Evolutionary conservation across 2,329 filamentous ascomycete genomes (phyloP).

Genomic region (Aureobasidium melanogenum): DNA sequence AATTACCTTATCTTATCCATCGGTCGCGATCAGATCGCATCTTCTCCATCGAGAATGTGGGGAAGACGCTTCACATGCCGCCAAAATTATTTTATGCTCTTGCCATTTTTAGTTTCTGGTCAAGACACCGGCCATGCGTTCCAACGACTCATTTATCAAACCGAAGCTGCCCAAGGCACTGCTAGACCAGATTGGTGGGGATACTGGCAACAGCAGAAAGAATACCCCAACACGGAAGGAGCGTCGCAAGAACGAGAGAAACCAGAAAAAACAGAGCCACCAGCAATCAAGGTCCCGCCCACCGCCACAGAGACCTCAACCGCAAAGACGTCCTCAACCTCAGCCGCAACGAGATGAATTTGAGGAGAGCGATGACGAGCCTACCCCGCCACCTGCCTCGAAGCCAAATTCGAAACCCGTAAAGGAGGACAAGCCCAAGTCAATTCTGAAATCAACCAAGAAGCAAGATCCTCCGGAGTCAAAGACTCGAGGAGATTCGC

Average conservation of each 20-base stretch:
- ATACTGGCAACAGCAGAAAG: constrained; percentile 16
- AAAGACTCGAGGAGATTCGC: neutral
- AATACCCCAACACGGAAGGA: constrained; percentile 23
- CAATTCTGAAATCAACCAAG: constrained; percentile 26
- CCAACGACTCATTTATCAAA: constrained; percentile 19
- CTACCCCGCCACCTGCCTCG: constrained; percentile 17
- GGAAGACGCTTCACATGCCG: constrained; percentile 1
- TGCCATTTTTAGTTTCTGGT: neutral
- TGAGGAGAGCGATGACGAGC: constrained; percentile 24
- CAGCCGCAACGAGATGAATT: constrained; percentile 20
- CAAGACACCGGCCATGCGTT: constrained; percentile 25
- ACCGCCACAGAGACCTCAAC: constrained; percentile 10
- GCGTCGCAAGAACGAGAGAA: constrained; percentile 56
- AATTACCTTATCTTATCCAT: neutral
- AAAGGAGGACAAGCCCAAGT: constrained; percentile 25
- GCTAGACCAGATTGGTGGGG: constrained; percentile 35
- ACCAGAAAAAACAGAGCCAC: constrained; percentile 48
- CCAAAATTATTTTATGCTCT: constrained; percentile 5
- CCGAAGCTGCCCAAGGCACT: constrained; percentile 40
- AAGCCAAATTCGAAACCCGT: constrained; percentile 13
- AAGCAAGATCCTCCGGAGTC: constrained; percentile 10
- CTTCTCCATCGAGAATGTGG: neutral
- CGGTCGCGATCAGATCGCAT: no score
- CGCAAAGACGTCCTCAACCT: constrained; percentile 15
- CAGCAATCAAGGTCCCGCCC: constrained; percentile 12